A percentile compares a stretch with the other conserved stretches of the same genome.
Conservation (phyloP, 225 moss, liverwort and hornwort genomes). For the Marchantia polymorpha region DNA sequence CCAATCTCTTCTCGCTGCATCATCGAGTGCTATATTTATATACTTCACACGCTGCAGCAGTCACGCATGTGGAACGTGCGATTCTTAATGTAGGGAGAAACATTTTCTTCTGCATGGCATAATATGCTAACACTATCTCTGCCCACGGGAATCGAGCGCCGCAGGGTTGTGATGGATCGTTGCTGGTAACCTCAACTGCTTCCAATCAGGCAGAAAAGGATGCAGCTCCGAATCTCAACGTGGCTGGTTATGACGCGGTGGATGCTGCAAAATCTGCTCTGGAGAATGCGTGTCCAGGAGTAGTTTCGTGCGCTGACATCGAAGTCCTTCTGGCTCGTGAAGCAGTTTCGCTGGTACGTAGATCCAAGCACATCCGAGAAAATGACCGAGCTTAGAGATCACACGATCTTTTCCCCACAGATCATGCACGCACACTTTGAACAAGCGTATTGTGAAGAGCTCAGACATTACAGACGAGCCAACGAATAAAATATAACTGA, state of each 20-base stretch:
- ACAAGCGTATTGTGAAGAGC: no score
- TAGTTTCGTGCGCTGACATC: constrained; percentile 49
- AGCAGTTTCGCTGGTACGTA: constrained; percentile 30
- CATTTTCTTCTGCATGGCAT: background rate
- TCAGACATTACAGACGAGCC: no score
- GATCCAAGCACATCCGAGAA: no score
- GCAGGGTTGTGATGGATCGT: constrained; percentile 51
- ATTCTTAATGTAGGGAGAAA: background rate
- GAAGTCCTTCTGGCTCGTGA: constrained; percentile 38
- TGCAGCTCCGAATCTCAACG: constrained; percentile 26
- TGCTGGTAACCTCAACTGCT: constrained; percentile 37
- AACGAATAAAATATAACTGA: no score
- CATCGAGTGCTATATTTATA: background rate
- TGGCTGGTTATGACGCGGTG: constrained; percentile 26
- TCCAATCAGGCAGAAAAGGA: constrained; percentile 34
- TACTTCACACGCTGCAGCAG: background rate
- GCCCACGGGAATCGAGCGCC: background rate
- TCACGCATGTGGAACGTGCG: background rate
- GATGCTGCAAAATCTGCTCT: constrained; percentile 36
- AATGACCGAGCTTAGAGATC: background rate
- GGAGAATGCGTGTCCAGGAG: constrained; percentile 39
- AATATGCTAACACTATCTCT: background rate
- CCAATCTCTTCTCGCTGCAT: background rate
- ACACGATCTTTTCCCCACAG: no score
- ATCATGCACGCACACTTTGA: no score